Conservation (phyloP, 257 asterid genomes). For the Solanum tarapatanum region DNA sequence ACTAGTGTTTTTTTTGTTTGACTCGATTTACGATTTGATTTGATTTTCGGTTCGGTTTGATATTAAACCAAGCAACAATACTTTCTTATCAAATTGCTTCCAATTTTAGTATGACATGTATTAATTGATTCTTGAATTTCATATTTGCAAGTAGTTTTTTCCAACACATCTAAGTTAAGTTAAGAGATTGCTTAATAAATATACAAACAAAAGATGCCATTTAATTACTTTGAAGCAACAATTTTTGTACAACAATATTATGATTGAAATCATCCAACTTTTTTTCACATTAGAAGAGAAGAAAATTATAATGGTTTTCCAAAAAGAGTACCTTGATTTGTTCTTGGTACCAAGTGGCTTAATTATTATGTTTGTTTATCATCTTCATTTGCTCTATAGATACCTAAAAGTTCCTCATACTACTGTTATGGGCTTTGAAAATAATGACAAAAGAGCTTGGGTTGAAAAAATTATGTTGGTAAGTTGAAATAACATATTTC, state of each 20-base stretch:
- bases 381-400: conserved; percentile 3
- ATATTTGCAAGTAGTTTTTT: neutral
- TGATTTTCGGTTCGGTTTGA: accelerated
- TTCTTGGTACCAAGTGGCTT: conserved; percentile 1
- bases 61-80: neutral
- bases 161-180: neutral
- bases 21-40: no score
- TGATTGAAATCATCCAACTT: neutral
- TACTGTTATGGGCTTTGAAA: conserved; percentile 1
- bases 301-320: neutral
- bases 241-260: neutral
- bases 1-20: no score
- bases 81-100: neutral
- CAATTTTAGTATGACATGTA: neutral
- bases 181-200: neutral
- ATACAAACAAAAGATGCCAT: neutral
- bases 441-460: conserved; percentile 5
- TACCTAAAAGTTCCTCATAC: neutral
- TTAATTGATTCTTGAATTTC: neutral
- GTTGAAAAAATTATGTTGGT: neutral
- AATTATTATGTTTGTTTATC: neutral
- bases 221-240: neutral
- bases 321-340: conserved; percentile 1
- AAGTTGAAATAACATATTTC: neutral
- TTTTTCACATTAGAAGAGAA: neutral